phyloP scores from a whole-genome alignment of 2,329 filamentous ascomycete species.

The Aureobasidium sp. region DNA sequence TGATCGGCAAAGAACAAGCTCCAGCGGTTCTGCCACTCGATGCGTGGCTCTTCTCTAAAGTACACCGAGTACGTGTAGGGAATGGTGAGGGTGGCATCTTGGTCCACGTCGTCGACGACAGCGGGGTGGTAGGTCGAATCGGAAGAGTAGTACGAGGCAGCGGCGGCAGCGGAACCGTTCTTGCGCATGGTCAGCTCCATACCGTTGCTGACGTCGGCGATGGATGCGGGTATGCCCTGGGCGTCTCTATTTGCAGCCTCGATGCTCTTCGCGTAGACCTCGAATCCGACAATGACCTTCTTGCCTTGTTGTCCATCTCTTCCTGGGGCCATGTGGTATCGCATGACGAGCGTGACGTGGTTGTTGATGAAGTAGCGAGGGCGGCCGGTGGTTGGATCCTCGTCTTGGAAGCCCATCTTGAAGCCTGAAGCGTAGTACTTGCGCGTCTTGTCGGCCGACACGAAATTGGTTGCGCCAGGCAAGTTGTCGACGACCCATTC shows the following conservation, averaged over 20 bases:
- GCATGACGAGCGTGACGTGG: constrained; percentile 77
- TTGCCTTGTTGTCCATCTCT: constrained; percentile 61
- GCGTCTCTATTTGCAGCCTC: constrained; percentile 54
- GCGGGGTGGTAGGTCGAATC: constrained; percentile 55
- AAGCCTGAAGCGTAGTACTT: constrained; percentile 90
- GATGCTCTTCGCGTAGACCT: constrained; percentile 83
- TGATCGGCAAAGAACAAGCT: constrained; percentile 86
- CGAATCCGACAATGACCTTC: constrained; percentile 80
- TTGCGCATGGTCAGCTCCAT: constrained; percentile 63
- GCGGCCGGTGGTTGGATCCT: constrained; percentile 51
- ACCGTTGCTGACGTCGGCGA: constrained; percentile 55
- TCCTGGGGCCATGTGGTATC: constrained; percentile 66
- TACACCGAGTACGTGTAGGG: constrained; percentile 88
- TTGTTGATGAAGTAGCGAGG: constrained; percentile 74
- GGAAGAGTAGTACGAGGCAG: constrained; percentile 44
- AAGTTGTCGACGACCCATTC: constrained; percentile 94
- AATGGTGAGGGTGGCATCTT: constrained; percentile 61
- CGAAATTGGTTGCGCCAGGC: constrained; percentile 80
- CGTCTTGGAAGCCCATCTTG: constrained; percentile 74
- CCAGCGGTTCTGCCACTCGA: constrained; percentile 82
- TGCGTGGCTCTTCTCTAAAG: constrained; percentile 71
- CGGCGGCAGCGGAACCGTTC: constrained; percentile 51
- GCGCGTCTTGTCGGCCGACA: constrained; percentile 72
- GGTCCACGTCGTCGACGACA: constrained; percentile 49
- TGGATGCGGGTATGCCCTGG: constrained; percentile 60